Conservation (phyloP, 164 flowering plant genomes). For the Pachysandra terminalis region DNA sequence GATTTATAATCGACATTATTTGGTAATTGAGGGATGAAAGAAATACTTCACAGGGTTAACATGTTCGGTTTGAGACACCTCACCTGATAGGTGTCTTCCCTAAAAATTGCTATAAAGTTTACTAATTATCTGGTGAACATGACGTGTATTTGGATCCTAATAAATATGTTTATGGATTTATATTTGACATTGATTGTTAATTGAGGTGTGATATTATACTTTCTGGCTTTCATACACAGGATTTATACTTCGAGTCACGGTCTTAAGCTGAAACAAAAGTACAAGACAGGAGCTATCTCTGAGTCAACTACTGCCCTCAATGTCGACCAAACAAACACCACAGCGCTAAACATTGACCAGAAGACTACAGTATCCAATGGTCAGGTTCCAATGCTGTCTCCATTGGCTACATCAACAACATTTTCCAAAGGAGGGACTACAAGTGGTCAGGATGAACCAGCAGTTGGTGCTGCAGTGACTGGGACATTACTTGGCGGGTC, state of each 20-base stretch:
- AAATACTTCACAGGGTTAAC: too few species aligned
- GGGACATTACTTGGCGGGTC: slow-evolving; percentile 34
- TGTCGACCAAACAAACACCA: slow-evolving; percentile 57
- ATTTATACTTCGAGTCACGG: slow-evolving; percentile 93
- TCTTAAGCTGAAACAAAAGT: slow-evolving; percentile 65
- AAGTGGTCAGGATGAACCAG: slow-evolving; percentile 37
- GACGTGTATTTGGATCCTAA: too few species aligned
- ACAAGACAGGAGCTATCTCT: slow-evolving; percentile 72
- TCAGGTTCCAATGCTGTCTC: slow-evolving; percentile 27
- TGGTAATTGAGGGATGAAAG: too few species aligned
- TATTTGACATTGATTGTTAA: too few species aligned
- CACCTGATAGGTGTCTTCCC: too few species aligned
- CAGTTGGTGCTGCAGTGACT: slow-evolving; percentile 7
- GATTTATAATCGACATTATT: too few species aligned
- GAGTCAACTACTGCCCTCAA: slow-evolving; percentile 82
- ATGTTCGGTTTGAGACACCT: too few species aligned
- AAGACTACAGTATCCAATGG: slow-evolving; percentile 33
- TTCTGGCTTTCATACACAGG: slow-evolving; percentile 34
- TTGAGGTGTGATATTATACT: neutral
- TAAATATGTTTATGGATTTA: too few species aligned
- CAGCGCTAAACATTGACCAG: slow-evolving; percentile 33
- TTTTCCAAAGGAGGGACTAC: slow-evolving; percentile 27
- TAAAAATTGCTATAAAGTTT: too few species aligned
- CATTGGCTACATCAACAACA: slow-evolving; percentile 28
- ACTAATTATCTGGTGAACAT: too few species aligned